Evolutionary conservation across 1,284 basidiomycete genomes (phyloP), one percentile per base, ranked within the genome.

Genomic region (Ustilago curta): DNA sequence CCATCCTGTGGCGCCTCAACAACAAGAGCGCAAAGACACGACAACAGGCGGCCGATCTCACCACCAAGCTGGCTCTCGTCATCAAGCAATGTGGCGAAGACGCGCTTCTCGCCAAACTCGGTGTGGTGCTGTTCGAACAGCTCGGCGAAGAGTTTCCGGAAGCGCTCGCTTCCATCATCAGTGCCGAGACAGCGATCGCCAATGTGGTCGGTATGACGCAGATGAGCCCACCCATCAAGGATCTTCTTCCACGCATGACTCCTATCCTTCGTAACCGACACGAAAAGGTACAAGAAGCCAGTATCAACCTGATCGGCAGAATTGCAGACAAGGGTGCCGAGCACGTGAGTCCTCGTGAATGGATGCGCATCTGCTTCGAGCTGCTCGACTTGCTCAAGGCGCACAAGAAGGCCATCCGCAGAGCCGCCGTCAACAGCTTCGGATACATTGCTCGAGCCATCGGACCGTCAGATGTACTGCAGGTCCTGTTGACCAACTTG

Each of bases 291-390:
- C 97, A 99, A 86, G 97, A 99, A 86, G 95, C 97, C 1, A 97
- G 94, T 3, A 99, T 99, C 88, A 99, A 99, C 87, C 89, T 99
- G 87, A 99, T 99, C 78, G 97, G 97, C 78, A 94, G 95, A 86
- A 98, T 99, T 78, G 95, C 97, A 66, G 97, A 99, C 90, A 94
- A 97, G 85, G 97, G 97, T 67, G 94, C 97, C 42, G 97, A 99
- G 86, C 98, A 94, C 71, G 97, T 99, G 0, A 95, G 95, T 29
- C 96, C 97, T 23, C 91, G 96, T 83, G 97, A 99, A 87, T 99
- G 96, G 96, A 99, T 99, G 97, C 92, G 97, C 83, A 99, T 99
- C 85, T 99, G 97, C 85, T 99, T 99, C 86, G 97, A 99, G 86
- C 88, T 99, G 42, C 89, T 99, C 52, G 97, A 99, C 83, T 88